These are phyloP conservation scores for Coccinonectria pachysandricola DNA, from an alignment of 2,329 filamentous ascomycete species.

Conservation along the genomic window DNA sequence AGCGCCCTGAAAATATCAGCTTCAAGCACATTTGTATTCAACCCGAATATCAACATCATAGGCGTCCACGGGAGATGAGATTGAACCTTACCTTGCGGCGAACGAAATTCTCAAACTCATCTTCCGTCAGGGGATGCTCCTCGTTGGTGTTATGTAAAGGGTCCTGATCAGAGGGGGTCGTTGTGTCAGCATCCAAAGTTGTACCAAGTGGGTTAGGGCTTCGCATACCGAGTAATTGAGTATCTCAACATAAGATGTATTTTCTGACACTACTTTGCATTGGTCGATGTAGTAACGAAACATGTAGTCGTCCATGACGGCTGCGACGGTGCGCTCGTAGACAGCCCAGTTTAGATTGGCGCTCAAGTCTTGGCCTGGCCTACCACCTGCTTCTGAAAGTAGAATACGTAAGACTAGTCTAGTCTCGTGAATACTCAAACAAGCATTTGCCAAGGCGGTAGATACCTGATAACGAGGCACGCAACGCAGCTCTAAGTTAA, in stretches of 20 bases:
- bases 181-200: not conserved
- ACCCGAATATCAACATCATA: too few relatives aligned
- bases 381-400: too few relatives aligned
- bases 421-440: too few relatives aligned
- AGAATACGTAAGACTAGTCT: too few relatives aligned
- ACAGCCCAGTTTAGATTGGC: too few relatives aligned
- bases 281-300: conserved; percentile 38
- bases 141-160: conserved; percentile 38
- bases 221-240: conserved; percentile 47
- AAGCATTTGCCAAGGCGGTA: too few relatives aligned
- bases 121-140: conserved; percentile 38
- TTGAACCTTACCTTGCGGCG: conserved; percentile 33
- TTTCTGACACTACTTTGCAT: conserved; percentile 39
- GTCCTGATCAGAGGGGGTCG: conserved; percentile 29
- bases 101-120: conserved; percentile 50
- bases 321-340: not conserved
- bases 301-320: conserved; percentile 48
- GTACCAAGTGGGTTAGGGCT: not conserved
- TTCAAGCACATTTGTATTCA: too few relatives aligned
- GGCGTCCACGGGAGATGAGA: too few relatives aligned
- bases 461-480: too few relatives aligned
- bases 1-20: too few relatives aligned
- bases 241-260: conserved; percentile 46
- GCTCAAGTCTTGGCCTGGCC: too few relatives aligned
- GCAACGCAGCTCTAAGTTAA: too few relatives aligned